Evolutionary conservation across 2,329 filamentous ascomycete species (phyloP), one percentile per base, ranked within the genome.

Genomic region (Fusarium sp.): DNA sequence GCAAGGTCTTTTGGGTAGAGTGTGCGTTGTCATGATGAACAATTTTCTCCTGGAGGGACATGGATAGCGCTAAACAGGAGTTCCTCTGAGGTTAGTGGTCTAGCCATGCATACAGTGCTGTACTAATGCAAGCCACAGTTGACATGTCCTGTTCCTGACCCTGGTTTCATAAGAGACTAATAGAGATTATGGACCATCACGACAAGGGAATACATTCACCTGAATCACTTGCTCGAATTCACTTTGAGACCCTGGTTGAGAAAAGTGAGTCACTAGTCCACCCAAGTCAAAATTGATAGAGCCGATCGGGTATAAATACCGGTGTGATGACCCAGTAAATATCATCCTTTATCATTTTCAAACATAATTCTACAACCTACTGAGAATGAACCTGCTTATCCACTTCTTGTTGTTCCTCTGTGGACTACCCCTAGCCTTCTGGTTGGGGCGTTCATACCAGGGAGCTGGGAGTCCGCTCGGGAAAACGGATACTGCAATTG

Each of bases 81-180:
- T n/a, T 2, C 6, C 8, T n/a, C 4, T 41, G 13, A 42, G 5
- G 6, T 42, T 15, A 0, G 15, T 3, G 14, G 41, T 42, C n/a
- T 42, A 42, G n/a, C 24, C n/a, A 0, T 42, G 9, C n/a, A 42
- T 17, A 42, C 5, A 1, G n/a, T 15, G 14, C 41, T 5, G 41
- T 24, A n/a, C 15, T 42, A 42, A 11, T 17, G 4, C 11, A 42
- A 17, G 41, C 41, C 41, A 42, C 41, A 42, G 14, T 17, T 42
- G 41, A 42, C 41, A 42, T 24, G n/a, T 42, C 41, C 10, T 42
- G 6, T 42, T n/a, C n/a, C 41, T 42, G 7, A 24, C 6, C n/a
- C n/a, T 42, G 6, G 15, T 42, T 32, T 3, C 3, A 3, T 32
- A 2, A 32, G 13, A 32, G 32, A 32, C 32, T 32, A 2, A 1